Conservation (phyloP, 169 alveolate species). For the Eimeria tenella region DNA sequence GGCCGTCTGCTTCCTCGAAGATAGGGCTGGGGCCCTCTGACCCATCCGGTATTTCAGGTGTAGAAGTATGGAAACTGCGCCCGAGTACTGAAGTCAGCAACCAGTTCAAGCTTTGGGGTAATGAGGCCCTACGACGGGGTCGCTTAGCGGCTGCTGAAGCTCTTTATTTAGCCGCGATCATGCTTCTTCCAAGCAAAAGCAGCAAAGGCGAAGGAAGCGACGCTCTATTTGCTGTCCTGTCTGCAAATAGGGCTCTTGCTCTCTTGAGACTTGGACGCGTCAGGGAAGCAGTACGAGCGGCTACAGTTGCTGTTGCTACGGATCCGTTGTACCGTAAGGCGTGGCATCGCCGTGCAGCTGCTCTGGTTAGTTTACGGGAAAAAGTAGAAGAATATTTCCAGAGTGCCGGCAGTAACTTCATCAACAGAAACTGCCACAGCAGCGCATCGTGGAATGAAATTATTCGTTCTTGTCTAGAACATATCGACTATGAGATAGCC, state of each 20-base stretch:
- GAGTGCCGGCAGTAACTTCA: not conserved
- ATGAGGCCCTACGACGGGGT: constrained; percentile 19
- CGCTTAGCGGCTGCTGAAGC: constrained; percentile 53
- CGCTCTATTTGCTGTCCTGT: constrained; percentile 32
- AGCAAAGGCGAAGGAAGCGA: not conserved
- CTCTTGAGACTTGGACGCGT: not conserved
- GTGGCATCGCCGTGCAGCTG: constrained; percentile 57
- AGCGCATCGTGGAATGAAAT: not conserved
- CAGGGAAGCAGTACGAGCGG: constrained; percentile 9
- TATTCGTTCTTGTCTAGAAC: constrained; percentile 13
- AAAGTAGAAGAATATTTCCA: not conserved
- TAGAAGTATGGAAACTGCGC: constrained; percentile 41
- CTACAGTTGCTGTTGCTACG: constrained; percentile 49
- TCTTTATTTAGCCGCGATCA: constrained; percentile 8
- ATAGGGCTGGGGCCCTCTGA: not conserved
- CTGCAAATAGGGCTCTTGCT: constrained; percentile 29
- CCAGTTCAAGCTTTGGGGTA: constrained; percentile 36
- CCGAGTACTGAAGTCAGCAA: constrained; percentile 29
- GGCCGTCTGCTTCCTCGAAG: not conserved
- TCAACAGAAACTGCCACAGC: not conserved
- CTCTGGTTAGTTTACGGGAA: constrained; percentile 24
- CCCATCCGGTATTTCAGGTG: not conserved
- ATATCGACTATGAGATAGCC: constrained; percentile 4
- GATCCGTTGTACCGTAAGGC: constrained; percentile 60
- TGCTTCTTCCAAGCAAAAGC: constrained; percentile 13